Percentiles rank a stretch among this genome's conserved stretches.
Conservation (phyloP, 257 asterid species). For the Plantago major region DNA sequence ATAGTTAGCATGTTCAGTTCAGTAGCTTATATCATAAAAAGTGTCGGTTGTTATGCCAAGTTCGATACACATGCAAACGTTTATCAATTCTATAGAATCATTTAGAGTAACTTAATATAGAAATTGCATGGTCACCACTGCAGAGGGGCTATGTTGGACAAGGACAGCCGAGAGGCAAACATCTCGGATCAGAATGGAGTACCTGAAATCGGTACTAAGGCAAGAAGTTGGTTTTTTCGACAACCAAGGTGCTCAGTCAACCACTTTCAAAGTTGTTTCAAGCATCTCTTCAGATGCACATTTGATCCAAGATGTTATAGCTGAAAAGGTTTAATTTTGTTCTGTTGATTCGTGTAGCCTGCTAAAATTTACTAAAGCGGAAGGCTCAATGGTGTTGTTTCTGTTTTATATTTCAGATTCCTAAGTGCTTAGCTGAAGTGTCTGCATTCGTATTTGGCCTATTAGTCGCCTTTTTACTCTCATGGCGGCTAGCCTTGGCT, state of each 20-base stretch:
- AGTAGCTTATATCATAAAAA: too few species aligned
- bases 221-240: constrained; percentile 79
- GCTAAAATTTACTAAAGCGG: not conserved
- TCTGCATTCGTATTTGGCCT: constrained; percentile 45
- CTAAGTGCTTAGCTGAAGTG: constrained; percentile 51
- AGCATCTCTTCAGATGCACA: constrained; percentile 65
- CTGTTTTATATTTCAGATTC: constrained; percentile 36
- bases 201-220: constrained; percentile 59
- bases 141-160: constrained; percentile 77
- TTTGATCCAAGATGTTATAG: constrained; percentile 61
- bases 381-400: not conserved
- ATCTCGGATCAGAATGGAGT: constrained; percentile 52
- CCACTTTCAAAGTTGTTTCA: constrained; percentile 64
- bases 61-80: too few species aligned
- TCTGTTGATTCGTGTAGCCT: not conserved
- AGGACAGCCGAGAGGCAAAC: constrained; percentile 81
- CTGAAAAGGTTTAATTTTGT: constrained; percentile 51
- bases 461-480: constrained; percentile 52
- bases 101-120: too few species aligned
- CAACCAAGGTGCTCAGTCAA: constrained; percentile 45
- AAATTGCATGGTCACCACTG: not conserved
- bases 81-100: too few species aligned
- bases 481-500: constrained; percentile 70
- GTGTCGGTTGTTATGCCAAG: too few species aligned
- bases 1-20: too few species aligned